Evolutionary conservation across 495 filamentous ascomycete species (phyloP), one percentile per base, ranked within the genome.

Genomic region (Penicillium psychrofluorescens): DNA sequence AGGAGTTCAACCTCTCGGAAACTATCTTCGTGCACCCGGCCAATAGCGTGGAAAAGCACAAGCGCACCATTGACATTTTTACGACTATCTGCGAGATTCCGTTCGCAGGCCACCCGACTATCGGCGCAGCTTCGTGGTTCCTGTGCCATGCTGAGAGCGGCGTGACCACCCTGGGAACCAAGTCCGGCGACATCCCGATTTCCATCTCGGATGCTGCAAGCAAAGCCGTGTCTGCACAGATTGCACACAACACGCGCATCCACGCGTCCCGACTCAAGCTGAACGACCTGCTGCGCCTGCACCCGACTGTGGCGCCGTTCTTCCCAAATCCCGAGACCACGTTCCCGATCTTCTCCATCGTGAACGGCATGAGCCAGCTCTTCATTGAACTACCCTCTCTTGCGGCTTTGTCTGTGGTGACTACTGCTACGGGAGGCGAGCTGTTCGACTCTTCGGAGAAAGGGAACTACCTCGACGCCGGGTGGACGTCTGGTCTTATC

Each of bases 1-100:
- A 59, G 29, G 88, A 95, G 63, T 92, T 92, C 81, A 91, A 91
- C 50, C 73, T 88, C 51, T 88, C 85, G 4, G 88, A 92, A 55
- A 90, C 81, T 1, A 83, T 90, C 41, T 95, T 91, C 63, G 63
- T 92, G 11, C 78, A 88, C 49, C 56, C 59, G 14, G 46, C 39
- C 2, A 41, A 22, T 4, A 22, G 22, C 22, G 22, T 4, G 2
- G 49, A 54, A 6, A 31, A 43, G 10, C 35, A 15, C 22, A 60
- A 59, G 29, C 59, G 66, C 31, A 58, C 58, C n/a, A 79, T 89
- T 55, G 80, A 87, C 61, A 91, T 89, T 64, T 88, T 88, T 70
- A 82, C 79, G 27, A 59, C 68, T 11, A 58, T 68, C 27, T 49
- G 48, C 9, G 85, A 90, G 54, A 57, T 90, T 11, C 79, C 81